Percentiles rank a stretch among this genome's conserved stretches.
These are phyloP conservation scores for Jamesozyma spencerorum DNA, from an alignment of 805 yeast species.

Conservation along the genomic window DNA sequence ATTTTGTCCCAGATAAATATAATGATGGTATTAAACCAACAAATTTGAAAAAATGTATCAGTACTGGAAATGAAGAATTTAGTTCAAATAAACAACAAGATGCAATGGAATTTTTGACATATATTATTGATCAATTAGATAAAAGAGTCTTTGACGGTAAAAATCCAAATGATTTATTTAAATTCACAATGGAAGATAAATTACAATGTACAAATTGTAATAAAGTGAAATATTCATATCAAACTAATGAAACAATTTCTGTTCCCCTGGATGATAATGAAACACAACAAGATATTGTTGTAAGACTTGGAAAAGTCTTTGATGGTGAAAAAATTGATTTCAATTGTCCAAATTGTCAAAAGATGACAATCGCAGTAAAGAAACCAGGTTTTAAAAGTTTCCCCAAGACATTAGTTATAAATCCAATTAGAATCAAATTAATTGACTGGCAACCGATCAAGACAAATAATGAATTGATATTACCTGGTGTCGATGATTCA, in stretches of 20 bases:
- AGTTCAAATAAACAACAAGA: constrained; percentile 87
- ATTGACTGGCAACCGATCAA: constrained; percentile 85
- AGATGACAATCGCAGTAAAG: constrained; percentile 19
- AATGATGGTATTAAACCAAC: constrained; percentile 73
- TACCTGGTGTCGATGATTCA: constrained; percentile 31
- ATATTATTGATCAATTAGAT: constrained; percentile 56
- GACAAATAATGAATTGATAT: constrained; percentile 57
- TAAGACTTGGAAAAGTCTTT: constrained; percentile 44
- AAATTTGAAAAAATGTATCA: constrained; percentile 66
- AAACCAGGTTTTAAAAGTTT: constrained; percentile 33
- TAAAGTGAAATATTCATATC: constrained; percentile 47
- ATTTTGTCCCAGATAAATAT: constrained; percentile 38
- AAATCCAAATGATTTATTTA: constrained; percentile 49
- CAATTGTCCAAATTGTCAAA: constrained; percentile 48
- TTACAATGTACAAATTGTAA: constrained; percentile 46
- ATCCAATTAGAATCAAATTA: constrained; percentile 71
- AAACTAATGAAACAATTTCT: constrained; percentile 49
- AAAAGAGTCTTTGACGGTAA: constrained; percentile 27
- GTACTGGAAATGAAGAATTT: constrained; percentile 73
- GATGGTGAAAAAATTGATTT: constrained; percentile 52
- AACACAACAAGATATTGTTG: constrained; percentile 33
- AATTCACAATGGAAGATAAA: constrained; percentile 57
- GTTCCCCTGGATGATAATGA: constrained; percentile 44
- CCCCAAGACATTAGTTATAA: constrained; percentile 64
- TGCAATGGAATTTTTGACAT: constrained; percentile 79